These are phyloP conservation scores for Amanita molliuscula DNA, from an alignment of 768 basidiomycete genomes.

Conservation along the genomic window DNA sequence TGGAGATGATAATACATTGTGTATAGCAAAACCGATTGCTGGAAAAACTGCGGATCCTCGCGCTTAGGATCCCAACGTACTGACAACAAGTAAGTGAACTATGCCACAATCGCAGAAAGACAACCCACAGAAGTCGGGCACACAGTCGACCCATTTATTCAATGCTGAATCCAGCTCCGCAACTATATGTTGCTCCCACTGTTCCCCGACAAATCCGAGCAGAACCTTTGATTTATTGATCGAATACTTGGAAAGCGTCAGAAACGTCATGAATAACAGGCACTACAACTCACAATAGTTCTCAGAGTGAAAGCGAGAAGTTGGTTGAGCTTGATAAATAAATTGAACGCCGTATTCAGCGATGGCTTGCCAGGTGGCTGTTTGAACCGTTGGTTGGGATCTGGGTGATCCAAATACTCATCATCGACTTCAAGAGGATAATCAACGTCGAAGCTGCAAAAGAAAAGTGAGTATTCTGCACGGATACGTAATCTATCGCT, in stretches of 20 bases:
- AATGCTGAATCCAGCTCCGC: constrained; percentile 63
- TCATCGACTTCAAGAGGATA: constrained; percentile 56
- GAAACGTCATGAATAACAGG: not conserved
- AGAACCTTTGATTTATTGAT: constrained; percentile 65
- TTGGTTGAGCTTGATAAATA: constrained; percentile 47
- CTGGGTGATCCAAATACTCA: constrained; percentile 63
- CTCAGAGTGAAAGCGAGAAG: constrained; percentile 54
- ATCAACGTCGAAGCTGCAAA: constrained; percentile 61
- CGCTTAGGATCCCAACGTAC: constrained; percentile 47
- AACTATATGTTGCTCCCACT: constrained; percentile 65
- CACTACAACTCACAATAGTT: constrained; percentile 41
- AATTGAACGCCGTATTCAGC: constrained; percentile 42
- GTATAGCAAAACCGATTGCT: constrained; percentile 53
- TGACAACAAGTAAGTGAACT: constrained; percentile 9
- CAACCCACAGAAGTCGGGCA: constrained; percentile 48
- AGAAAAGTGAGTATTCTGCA: not conserved
- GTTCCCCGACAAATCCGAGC: constrained; percentile 46
- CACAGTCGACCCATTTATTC: constrained; percentile 60
- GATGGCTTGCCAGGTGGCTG: constrained; percentile 62
- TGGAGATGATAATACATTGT: constrained; percentile 44
- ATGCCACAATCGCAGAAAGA: not conserved
- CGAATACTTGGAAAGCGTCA: constrained; percentile 48
- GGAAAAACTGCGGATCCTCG: constrained; percentile 34
- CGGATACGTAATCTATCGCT: constrained; percentile 13
- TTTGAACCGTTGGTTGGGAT: constrained; percentile 49